Base-by-base conservation (phyloP, 257 asterid species). In the Datura wrightii region DNA sequence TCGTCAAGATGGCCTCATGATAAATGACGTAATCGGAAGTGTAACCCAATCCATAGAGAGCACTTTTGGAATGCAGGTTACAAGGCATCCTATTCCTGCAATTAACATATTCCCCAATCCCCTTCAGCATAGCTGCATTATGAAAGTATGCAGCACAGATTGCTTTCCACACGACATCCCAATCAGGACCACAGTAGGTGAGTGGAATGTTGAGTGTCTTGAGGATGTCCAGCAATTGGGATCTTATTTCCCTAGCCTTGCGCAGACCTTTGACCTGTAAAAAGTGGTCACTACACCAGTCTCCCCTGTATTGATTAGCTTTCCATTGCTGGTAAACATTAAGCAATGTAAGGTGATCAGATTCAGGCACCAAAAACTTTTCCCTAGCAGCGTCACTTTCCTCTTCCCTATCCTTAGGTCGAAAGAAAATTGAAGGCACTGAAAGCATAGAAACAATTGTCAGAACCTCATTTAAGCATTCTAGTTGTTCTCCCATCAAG, bases 391-490 rank as follows among this genome's bases (percentile, higher is more conserved):
- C 96, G 44, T 94, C 99, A 74, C 99, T 96, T 85, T 94, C 99
- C 88, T 93, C 98, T 6, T 91, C 99, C 86, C 98, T 85, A 80
- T 96, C 98, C 89, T 94, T 96, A 55, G 98, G 98, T 63, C 99
- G 82, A 82, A 94, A 94, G 88, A 94, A 96, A 55, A 93, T 97
- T 0, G 99, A 94, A 0, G 98, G 99, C 52, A 94, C 98, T 0
- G 98, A 94, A 67, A 96, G 98, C 99, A 96, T 96, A 0, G 99
- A 94, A 76, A 94, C 98, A 10, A 96, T 90, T 24, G 99, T 96
- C 87, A 94, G 85, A 67, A 96, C 97, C 92, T 96, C 99, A 2
- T 92, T 92, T 55, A 93, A n/a, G 89, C 99, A 94, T 58, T 52
- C 92, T 4, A 96, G 89, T 84, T 90, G 87, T 86, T 93, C 98